Base-by-base conservation (phyloP, 352 stramenopile species). In the Phytopythium boreale region DNA sequence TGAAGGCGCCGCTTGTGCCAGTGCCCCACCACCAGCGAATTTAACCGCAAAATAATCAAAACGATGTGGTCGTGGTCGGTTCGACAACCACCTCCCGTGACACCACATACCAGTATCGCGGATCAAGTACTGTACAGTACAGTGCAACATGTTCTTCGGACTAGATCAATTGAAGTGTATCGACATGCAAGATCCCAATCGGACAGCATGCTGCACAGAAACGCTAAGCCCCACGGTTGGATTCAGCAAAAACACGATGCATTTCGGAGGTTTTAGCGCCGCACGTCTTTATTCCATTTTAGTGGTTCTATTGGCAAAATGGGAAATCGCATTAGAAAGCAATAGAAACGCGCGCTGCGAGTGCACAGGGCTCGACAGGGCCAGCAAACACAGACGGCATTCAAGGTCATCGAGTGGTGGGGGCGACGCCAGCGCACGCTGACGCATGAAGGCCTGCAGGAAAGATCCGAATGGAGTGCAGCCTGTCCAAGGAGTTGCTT, bases 171-270 rank as follows among this genome's bases (percentile, higher is more conserved):
- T 46, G 39, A 46, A 46, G 39, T 20, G 39, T 19, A 46, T 19
- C 39, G 39, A 46, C 39, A 37, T 10, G 34, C 5, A 10, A 37
- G 34, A 37, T 4, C 15, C 10, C 36, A 2, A 41, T 41, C 36
- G 15, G 10, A 41, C 36, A 9, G 39, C 39, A 46, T 17, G 43
- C 43, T 26, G 12, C 43, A 19, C 20, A 49, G 43, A 49, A 49
- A 49, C 20, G 43, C 17, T 24, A 26, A 19, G 26, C 20, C 22
- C 14, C n/a, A n/a, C 19, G n/a, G 29, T 55, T 37, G 49, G 49
- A 22, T 56, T 39, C 26, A 12, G 27, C 50, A 57, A 57, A 57
- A 36, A 57, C 50, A 57, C 50, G 50, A 14, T 41, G 27, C 50
- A 19, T 57, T 57, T 22, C 20, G 50, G 17, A 36, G 50, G 34